Conservation (phyloP, 2,329 filamentous ascomycete genomes). For the Fusarium sulawesiense region DNA sequence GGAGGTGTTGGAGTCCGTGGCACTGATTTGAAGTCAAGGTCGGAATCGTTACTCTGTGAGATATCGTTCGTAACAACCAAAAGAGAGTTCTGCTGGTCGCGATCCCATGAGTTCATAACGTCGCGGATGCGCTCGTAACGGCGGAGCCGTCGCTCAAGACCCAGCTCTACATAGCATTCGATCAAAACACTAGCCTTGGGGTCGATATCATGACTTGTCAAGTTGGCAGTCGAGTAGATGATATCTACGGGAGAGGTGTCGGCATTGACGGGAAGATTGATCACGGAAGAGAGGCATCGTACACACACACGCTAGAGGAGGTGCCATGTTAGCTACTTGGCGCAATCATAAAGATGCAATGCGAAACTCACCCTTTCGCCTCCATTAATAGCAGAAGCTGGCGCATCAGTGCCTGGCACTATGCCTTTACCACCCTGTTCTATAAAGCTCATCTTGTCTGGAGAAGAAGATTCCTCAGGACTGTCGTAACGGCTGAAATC, state of each 20-base stretch:
- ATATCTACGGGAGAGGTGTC: conserved; percentile 82
- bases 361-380: conserved; percentile 75
- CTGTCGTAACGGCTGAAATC: conserved; percentile 51
- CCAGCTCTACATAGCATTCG: conserved; percentile 80
- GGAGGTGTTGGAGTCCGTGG: conserved; percentile 70
- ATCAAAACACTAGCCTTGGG: conserved; percentile 75
- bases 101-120: conserved; percentile 92
- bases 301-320: conserved; percentile 72
- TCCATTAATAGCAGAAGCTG: conserved; percentile 82
- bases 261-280: conserved; percentile 77
- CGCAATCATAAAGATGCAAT: not conserved
- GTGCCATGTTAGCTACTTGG: conserved; percentile 15
- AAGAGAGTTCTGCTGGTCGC: conserved; percentile 80
- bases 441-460: conserved; percentile 54
- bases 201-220: conserved; percentile 72
- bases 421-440: conserved; percentile 60
- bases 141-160: conserved; percentile 83
- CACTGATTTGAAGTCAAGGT: conserved; percentile 74
- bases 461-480: conserved; percentile 46
- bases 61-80: conserved; percentile 71
- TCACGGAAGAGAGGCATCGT: conserved; percentile 75
- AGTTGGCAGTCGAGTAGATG: conserved; percentile 72
- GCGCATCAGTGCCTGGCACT: conserved; percentile 74
- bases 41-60: conserved; percentile 64
- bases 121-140: conserved; percentile 89